Evolutionary conservation across 139 green algal species (phyloP).

Genomic region (Mesostigma viride): DNA sequence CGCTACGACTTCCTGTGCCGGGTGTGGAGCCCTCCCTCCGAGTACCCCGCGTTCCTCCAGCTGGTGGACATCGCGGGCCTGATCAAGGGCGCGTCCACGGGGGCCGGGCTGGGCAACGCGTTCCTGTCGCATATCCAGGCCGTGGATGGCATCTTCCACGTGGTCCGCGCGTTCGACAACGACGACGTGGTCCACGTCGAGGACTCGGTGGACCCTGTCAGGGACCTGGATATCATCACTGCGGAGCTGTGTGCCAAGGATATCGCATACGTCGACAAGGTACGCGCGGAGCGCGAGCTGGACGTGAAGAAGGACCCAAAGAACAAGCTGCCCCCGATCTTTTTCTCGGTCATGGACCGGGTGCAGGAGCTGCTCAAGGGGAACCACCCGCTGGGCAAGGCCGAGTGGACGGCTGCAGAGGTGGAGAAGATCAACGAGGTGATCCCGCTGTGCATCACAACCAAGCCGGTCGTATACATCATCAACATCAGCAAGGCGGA

Average conservation of each 20-base stretch:
- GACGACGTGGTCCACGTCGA: conserved; percentile 65
- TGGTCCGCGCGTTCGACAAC: conserved; percentile 76
- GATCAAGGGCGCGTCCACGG: conserved; percentile 70
- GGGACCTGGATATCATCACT: conserved; percentile 89
- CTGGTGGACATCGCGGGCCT: conserved; percentile 90
- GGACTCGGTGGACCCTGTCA: conserved; percentile 87
- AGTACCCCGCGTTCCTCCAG: conserved; percentile 74
- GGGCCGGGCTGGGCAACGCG: conserved; percentile 85
- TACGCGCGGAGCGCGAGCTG: conserved; percentile 47
- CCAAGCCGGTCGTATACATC: conserved; percentile 88
- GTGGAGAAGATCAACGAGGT: conserved; percentile 73
- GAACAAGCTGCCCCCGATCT: conserved; percentile 14
- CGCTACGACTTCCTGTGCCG: conserved; percentile 74
- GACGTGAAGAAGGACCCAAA: conserved; percentile 14
- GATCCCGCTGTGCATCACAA: conserved; percentile 50
- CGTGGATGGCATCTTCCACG: conserved; percentile 93
- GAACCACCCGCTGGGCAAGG: conserved; percentile 10
- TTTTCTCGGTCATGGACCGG: conserved; percentile 5
- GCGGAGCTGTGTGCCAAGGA: conserved; percentile 53
- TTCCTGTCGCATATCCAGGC: conserved; percentile 86
- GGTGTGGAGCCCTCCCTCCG: conserved; percentile 31
- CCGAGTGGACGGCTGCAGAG: conserved; percentile 66
- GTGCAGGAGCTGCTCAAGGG: conserved; percentile 8
- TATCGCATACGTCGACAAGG: conserved; percentile 42
- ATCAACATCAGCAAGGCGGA: conserved; percentile 73